phyloP scores from a whole-genome alignment of 1,284 basidiomycete genomes.

The Ceratorhiza oryzae-sativae region DNA sequence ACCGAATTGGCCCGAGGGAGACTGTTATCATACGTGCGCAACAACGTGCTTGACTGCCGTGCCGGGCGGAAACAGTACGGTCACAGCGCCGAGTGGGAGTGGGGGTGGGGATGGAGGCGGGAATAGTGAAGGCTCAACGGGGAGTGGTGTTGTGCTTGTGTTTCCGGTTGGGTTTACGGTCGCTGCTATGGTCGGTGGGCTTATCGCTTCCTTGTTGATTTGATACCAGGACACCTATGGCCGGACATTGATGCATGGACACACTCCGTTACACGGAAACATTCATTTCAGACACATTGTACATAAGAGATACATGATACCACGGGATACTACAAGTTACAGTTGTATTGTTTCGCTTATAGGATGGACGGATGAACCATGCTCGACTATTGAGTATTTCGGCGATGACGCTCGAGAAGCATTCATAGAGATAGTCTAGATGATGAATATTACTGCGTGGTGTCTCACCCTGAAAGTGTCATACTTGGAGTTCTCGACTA shows the following conservation, averaged over 20 bases:
- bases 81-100: not conserved
- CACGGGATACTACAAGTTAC: too few relatives aligned
- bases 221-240: not conserved
- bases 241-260: not conserved
- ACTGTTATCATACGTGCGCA: conserved; percentile 42
- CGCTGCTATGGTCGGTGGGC: not conserved
- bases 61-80: not conserved
- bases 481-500: too few relatives aligned
- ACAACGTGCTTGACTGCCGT: not conserved
- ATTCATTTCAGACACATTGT: not conserved
- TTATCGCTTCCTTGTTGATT: not conserved
- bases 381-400: too few relatives aligned
- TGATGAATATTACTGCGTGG: too few relatives aligned
- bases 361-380: too few relatives aligned
- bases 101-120: too few relatives aligned
- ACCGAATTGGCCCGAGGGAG: conserved; percentile 40
- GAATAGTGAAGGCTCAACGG: not conserved
- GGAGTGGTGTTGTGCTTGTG: not conserved
- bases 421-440: too few relatives aligned
- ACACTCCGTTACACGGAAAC: not conserved
- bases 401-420: too few relatives aligned
- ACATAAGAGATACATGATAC: too few relatives aligned
- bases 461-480: too few relatives aligned
- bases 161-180: not conserved
- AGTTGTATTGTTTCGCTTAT: too few relatives aligned